These are phyloP conservation scores for Fraxinus paxiana DNA, from an alignment of 305 asterid species.

Conservation along the genomic window DNA sequence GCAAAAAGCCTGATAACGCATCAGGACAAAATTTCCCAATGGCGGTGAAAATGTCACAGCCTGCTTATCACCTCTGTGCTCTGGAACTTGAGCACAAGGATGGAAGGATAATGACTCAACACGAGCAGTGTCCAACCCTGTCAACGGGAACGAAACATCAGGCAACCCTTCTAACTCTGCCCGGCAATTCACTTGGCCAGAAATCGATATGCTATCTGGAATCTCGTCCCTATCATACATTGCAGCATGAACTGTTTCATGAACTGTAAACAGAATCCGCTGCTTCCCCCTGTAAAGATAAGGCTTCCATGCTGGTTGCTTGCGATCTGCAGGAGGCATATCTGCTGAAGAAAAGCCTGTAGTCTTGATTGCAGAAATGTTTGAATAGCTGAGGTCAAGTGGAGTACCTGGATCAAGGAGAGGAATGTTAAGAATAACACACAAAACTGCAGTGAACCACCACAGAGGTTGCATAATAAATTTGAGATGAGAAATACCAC, in stretches of 20 bases:
- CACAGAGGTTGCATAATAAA: constrained; percentile 17
- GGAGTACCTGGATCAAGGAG: constrained; percentile 65
- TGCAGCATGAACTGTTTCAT: constrained; percentile 85
- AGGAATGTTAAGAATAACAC: constrained; percentile 18
- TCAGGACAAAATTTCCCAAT: constrained; percentile 67
- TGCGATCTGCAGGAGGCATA: constrained; percentile 76
- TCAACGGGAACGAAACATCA: constrained; percentile 80
- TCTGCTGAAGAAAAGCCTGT: constrained; percentile 80
- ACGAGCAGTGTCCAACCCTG: constrained; percentile 62
- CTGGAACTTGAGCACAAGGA: constrained; percentile 98
- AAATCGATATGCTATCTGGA: constrained; percentile 70
- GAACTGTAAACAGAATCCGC: constrained; percentile 78
- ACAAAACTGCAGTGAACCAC: constrained; percentile 18
- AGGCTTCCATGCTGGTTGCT: constrained; percentile 98
- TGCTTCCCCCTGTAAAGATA: constrained; percentile 89
- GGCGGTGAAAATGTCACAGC: constrained; percentile 90
- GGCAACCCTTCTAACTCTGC: constrained; percentile 97
- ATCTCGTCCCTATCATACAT: constrained; percentile 94
- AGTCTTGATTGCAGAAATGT: constrained; percentile 64
- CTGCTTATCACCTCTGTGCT: constrained; percentile 85
- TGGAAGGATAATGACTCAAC: constrained; percentile 84
- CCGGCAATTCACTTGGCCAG: constrained; percentile 95
- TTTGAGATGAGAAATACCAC: constrained; percentile 28
- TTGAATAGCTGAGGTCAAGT: constrained; percentile 75
- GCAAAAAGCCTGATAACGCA: constrained; percentile 78